Conservation (phyloP, 805 yeast genomes). For the Saturnispora besseyi region DNA sequence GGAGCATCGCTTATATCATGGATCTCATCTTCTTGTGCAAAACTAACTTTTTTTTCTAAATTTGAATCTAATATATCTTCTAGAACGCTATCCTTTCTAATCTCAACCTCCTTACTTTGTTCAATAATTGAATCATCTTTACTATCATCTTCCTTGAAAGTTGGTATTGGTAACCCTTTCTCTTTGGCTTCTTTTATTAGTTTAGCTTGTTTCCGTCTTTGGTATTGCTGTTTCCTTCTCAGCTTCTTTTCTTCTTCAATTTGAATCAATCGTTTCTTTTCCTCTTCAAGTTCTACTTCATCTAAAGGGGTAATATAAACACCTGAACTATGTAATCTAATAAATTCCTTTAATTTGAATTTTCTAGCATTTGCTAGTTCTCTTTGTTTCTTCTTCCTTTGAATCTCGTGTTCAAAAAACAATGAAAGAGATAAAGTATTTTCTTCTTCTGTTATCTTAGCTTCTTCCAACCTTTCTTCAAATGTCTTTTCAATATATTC, state of each 20-base stretch:
- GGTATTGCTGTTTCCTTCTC: conserved; percentile 21
- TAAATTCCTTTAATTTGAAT: conserved; percentile 47
- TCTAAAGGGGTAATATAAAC: conserved; percentile 51
- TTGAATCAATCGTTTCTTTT: conserved; percentile 28
- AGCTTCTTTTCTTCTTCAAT: conserved; percentile 31
- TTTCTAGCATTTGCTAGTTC: conserved; percentile 62
- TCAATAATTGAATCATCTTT: neutral
- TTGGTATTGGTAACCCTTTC: conserved; percentile 5
- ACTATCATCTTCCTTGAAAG: neutral
- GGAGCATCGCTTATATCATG: conserved; percentile 10
- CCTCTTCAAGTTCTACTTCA: conserved; percentile 42
- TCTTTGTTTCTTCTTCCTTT: conserved; percentile 68
- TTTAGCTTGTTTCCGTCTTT: conserved; percentile 14
- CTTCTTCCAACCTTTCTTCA: conserved; percentile 70
- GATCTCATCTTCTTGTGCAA: conserved; percentile 12
- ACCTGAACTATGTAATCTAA: conserved; percentile 44
- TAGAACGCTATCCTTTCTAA: neutral
- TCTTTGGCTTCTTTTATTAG: conserved; percentile 6
- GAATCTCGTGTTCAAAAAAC: conserved; percentile 78
- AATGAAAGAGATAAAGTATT: conserved; percentile 65
- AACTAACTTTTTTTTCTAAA: neutral
- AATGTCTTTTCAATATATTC: conserved; percentile 46
- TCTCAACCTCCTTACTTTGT: too few relatives aligned
- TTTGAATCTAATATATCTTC: conserved; percentile 3
- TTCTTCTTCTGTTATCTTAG: conserved; percentile 72